phyloP scores from a whole-genome alignment of 257 asterid species.

The Nicotiana paniculata region DNA sequence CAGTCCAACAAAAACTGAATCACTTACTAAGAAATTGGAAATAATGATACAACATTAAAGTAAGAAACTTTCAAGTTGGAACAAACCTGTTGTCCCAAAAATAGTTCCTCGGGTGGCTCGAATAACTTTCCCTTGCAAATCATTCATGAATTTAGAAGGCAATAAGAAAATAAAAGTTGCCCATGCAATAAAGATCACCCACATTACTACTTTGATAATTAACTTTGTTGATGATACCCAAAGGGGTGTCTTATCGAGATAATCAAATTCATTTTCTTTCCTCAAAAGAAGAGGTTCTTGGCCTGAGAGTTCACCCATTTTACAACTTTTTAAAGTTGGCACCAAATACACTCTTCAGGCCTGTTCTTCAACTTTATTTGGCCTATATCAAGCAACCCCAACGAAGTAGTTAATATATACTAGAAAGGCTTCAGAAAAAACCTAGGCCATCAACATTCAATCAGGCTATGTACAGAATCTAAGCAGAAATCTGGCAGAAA shows the following conservation, averaged over 20 bases:
- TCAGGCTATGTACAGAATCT: not conserved
- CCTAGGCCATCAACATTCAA: conserved; percentile 13
- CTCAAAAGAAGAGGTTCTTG: conserved; percentile 40
- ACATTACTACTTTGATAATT: conserved; percentile 41
- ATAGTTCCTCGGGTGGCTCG: conserved; percentile 21
- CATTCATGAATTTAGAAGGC: conserved; percentile 26
- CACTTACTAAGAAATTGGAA: not conserved
- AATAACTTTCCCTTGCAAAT: conserved; percentile 12
- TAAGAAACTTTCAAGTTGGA: not conserved
- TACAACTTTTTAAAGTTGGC: not conserved
- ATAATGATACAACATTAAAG: not conserved
- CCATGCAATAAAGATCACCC: conserved; percentile 63
- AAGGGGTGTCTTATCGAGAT: conserved; percentile 23
- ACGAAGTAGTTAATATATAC: not conserved
- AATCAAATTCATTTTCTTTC: conserved; percentile 20
- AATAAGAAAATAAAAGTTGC: conserved; percentile 39
- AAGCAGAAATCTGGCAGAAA: not conserved
- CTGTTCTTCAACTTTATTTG: not conserved
- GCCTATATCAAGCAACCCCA: not conserved
- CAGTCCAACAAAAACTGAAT: conserved; percentile 4
- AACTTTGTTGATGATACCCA: conserved; percentile 38
- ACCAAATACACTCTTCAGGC: not conserved
- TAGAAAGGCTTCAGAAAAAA: not conserved
- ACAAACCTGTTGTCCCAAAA: conserved; percentile 48
- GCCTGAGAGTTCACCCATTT: conserved; percentile 47